These are phyloP conservation scores for Prunus mongolica DNA, from an alignment of 306 rosid species.

Conservation along the genomic window DNA sequence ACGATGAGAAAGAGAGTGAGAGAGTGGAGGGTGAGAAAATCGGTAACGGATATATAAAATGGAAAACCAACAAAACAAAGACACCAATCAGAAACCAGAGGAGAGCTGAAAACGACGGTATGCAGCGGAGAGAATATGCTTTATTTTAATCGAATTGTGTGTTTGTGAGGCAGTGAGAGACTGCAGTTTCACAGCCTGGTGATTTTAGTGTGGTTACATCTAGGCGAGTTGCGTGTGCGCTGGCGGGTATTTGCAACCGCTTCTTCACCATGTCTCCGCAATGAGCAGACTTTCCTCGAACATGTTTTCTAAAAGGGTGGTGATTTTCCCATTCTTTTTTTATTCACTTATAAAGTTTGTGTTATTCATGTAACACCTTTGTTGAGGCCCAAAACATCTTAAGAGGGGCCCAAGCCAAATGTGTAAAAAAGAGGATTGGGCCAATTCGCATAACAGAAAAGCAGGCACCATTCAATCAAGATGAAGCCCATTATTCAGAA, in stretches of 20 bases:
- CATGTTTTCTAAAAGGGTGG: too few relatives aligned
- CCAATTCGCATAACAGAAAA: too few relatives aligned
- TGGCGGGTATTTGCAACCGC: neutral
- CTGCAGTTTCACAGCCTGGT: neutral
- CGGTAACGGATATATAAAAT: conserved; percentile 19
- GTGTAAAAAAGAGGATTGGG: too few relatives aligned
- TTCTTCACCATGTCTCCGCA: too few relatives aligned
- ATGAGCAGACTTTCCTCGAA: too few relatives aligned
- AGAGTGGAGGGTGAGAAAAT: conserved; percentile 14
- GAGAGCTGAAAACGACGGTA: conserved; percentile 15
- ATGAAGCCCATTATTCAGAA: too few relatives aligned
- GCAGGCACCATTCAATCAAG: too few relatives aligned
- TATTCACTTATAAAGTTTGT: too few relatives aligned
- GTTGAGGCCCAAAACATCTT: too few relatives aligned
- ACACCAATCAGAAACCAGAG: conserved; percentile 14
- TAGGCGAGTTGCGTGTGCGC: neutral
- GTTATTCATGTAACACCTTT: too few relatives aligned
- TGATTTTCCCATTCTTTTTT: too few relatives aligned
- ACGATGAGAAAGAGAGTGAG: conserved; percentile 12
- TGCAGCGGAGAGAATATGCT: conserved; percentile 26
- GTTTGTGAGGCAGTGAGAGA: neutral
- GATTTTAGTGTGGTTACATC: neutral
- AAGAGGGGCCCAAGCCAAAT: too few relatives aligned
- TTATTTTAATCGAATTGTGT: conserved; percentile 18
- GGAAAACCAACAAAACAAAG: neutral